Conservation (phyloP, 2,329 filamentous ascomycete genomes). For the Alternaria brassicicola region DNA sequence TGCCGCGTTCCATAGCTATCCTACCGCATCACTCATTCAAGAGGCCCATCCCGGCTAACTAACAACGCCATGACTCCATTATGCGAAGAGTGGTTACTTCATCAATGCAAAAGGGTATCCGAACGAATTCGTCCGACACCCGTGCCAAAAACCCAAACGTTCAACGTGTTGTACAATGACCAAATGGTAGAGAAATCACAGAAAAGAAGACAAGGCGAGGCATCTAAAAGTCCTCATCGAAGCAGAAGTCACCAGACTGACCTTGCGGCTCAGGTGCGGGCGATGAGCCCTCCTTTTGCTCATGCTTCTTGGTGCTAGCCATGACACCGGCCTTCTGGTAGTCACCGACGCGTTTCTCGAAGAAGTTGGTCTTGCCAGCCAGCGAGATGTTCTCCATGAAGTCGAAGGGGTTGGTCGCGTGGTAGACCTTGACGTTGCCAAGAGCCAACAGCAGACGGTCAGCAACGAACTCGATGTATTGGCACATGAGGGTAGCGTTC, state of each 20-base stretch:
- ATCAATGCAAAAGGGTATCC: slow-evolving; percentile 42
- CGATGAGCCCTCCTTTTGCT: slow-evolving; percentile 56
- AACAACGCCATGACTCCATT: slow-evolving; percentile 25
- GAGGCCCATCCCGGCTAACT: slow-evolving; percentile 5
- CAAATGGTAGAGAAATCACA: slow-evolving; percentile 27
- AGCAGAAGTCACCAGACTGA: slow-evolving; percentile 77
- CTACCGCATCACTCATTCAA: slow-evolving; percentile 20
- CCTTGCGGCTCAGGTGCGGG: slow-evolving; percentile 53
- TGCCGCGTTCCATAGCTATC: slow-evolving; percentile 11
- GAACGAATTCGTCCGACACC: slow-evolving; percentile 33
- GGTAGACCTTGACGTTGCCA: slow-evolving; percentile 93
- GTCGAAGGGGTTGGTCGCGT: slow-evolving; percentile 94
- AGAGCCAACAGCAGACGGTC: slow-evolving; percentile 92
- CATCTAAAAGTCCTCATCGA: slow-evolving; percentile 94
- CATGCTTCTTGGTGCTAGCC: slow-evolving; percentile 80
- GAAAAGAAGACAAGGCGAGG: slow-evolving; percentile 18
- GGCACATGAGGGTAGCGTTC: slow-evolving; percentile 97
- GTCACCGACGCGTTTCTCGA: slow-evolving; percentile 99
- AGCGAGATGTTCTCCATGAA: slow-evolving; percentile 99
- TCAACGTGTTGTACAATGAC: slow-evolving; percentile 33
- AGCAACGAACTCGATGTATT: slow-evolving; percentile 99
- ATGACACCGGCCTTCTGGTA: slow-evolving; percentile 99
- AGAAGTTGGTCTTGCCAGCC: slow-evolving; percentile 99
- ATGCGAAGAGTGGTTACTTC: slow-evolving; percentile 37
- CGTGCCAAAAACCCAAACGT: slow-evolving; percentile 16